A percentile compares a stretch with the other conserved stretches of the same genome.
These are phyloP conservation scores for Solanum megistacrolobum DNA, from an alignment of 257 asterid genomes.

Conservation along the genomic window DNA sequence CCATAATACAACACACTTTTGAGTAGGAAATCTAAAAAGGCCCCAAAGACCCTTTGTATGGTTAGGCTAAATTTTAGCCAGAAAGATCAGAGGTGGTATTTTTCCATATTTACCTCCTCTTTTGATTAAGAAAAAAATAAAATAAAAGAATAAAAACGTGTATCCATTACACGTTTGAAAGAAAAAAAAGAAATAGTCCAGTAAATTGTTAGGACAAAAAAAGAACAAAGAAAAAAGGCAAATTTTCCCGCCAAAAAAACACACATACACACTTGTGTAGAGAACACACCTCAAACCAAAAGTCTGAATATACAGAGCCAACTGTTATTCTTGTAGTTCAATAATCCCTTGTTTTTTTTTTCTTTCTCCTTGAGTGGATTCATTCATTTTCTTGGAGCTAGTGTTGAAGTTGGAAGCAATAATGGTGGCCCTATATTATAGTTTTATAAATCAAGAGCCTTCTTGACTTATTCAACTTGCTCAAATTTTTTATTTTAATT, in stretches of 20 bases:
- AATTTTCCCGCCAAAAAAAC: conserved; percentile 57
- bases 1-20: conserved; percentile 45
- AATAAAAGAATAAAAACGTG: conserved; percentile 27
- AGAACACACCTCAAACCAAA: neutral
- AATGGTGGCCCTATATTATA: conserved; percentile 11
- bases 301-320: neutral
- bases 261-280: conserved; percentile 41
- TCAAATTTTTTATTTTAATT: conserved; percentile 20
- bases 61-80: conserved; percentile 49
- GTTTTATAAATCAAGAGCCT: conserved; percentile 2
- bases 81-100: conserved; percentile 16
- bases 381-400: neutral
- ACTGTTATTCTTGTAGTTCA: neutral
- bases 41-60: conserved; percentile 83
- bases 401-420: conserved; percentile 9
- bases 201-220: conserved; percentile 40
- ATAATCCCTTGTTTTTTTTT: neutral
- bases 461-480: conserved; percentile 9
- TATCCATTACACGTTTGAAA: conserved; percentile 31
- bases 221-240: neutral
- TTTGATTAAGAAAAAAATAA: neutral
- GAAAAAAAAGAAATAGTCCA: conserved; percentile 22
- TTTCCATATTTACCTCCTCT: neutral
- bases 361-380: neutral
- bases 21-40: conserved; percentile 23